Evolutionary conservation across 2,329 filamentous ascomycete species (phyloP).

Genomic region (Aspergillus versicolor): DNA sequence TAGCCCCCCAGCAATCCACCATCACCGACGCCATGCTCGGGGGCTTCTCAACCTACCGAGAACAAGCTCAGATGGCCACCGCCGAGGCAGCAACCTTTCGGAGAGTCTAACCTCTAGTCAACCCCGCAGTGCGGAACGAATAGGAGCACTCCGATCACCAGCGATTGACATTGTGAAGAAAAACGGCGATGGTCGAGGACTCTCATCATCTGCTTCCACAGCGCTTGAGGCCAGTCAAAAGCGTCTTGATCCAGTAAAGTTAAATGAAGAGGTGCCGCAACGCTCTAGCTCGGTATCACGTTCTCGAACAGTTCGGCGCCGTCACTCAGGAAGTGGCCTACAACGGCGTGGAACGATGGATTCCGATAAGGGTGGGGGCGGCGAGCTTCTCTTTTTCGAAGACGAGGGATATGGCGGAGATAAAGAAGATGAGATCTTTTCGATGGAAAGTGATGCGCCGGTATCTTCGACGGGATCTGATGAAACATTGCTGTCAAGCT

Average conservation of each 20-base stretch:
- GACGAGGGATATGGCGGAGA: conserved; percentile 84
- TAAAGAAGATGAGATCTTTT: conserved; percentile 68
- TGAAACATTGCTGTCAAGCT: conserved; percentile 12
- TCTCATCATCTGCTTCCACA: conserved; percentile 41
- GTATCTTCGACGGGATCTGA: conserved; percentile 12
- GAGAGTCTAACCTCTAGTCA: conserved; percentile 29
- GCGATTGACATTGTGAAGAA: conserved; percentile 30
- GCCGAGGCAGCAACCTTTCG: conserved; percentile 35
- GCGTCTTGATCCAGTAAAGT: conserved; percentile 34
- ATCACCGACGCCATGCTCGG: conserved; percentile 67
- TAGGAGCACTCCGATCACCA: conserved; percentile 21
- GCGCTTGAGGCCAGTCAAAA: conserved; percentile 35
- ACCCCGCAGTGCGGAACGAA: conserved; percentile 20
- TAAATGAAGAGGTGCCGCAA: conserved; percentile 46
- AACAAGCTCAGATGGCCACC: conserved; percentile 34
- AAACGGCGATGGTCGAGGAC: conserved; percentile 25
- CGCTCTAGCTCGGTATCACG: conserved; percentile 30
- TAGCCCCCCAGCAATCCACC: conserved; percentile 76
- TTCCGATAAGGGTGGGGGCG: conserved; percentile 67
- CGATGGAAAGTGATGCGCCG: conserved; percentile 60
- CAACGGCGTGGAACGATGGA: conserved; percentile 72
- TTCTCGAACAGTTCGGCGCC: conserved; percentile 52
- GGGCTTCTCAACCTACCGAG: conserved; percentile 65
- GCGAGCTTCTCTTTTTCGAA: conserved; percentile 86
- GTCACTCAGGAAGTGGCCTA: conserved; percentile 85